Conservation (phyloP, 495 filamentous ascomycete species). For the Paragyromitra xinjiangensis region DNA sequence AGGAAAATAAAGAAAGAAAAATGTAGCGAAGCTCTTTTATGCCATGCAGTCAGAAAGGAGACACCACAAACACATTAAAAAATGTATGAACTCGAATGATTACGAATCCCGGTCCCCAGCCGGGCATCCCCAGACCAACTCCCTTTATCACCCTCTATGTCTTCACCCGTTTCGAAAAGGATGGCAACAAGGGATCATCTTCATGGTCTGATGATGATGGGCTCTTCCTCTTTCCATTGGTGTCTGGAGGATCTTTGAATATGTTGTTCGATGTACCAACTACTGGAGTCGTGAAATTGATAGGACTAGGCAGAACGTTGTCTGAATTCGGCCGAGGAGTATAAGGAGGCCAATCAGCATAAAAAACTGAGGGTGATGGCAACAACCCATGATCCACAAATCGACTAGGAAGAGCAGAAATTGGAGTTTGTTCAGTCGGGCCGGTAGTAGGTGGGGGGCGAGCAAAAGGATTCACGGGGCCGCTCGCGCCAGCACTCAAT, state of each 20-base stretch:
- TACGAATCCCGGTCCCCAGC: slow-evolving; percentile 44
- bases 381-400: slow-evolving; percentile 86
- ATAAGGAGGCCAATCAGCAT: slow-evolving; percentile 76
- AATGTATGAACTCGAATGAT: slow-evolving; percentile 50
- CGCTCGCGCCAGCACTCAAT: slow-evolving; percentile 88
- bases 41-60: slow-evolving; percentile 36
- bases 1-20: slow-evolving; percentile 30
- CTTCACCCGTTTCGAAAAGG: slow-evolving; percentile 58
- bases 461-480: slow-evolving; percentile 95
- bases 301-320: slow-evolving; percentile 86
- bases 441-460: slow-evolving; percentile 74
- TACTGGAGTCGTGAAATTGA: slow-evolving; percentile 90
- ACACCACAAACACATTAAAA: slow-evolving; percentile 48
- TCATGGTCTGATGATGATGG: slow-evolving; percentile 57
- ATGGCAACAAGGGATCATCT: slow-evolving; percentile 50
- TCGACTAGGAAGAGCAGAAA: slow-evolving; percentile 93
- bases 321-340: slow-evolving; percentile 57
- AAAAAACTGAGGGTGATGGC: slow-evolving; percentile 88
- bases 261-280: slow-evolving; percentile 64
- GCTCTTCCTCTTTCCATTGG: slow-evolving; percentile 60
- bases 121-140: slow-evolving; percentile 26
- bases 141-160: slow-evolving; percentile 41
- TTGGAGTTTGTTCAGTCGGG: slow-evolving; percentile 84
- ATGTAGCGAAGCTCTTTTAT: slow-evolving; percentile 30
- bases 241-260: slow-evolving; percentile 60